Percentiles rank a stretch among this genome's conserved stretches.
phyloP scores from a whole-genome alignment of 176 grass and related monocot species.

The Zea luxurians region DNA sequence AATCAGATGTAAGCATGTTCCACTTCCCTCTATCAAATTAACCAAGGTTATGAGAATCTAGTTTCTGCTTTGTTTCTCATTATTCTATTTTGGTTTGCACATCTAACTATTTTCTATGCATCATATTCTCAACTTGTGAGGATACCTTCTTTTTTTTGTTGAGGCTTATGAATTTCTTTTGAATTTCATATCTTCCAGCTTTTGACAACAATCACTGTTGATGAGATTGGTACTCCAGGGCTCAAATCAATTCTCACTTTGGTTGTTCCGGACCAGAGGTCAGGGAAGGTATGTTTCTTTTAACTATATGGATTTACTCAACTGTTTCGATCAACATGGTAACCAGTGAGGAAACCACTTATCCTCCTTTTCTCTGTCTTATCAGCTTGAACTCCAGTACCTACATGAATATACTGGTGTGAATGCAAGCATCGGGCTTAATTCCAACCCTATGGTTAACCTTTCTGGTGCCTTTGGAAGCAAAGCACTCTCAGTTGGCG shows the following conservation, averaged over 20 bases:
- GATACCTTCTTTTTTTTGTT: not conserved
- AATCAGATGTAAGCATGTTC: conserved; percentile 62
- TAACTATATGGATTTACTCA: not conserved
- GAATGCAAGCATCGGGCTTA: conserved; percentile 64
- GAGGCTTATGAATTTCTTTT: not conserved
- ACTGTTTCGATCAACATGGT: conserved; percentile 4
- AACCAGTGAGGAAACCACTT: not conserved
- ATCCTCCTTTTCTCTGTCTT: conserved; percentile 17
- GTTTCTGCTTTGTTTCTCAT: not conserved
- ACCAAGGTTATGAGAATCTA: not conserved
- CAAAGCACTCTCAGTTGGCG: conserved; percentile 62
- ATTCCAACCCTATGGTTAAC: conserved; percentile 71
- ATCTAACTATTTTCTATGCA: not conserved
- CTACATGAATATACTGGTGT: conserved; percentile 63
- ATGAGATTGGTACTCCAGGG: conserved; percentile 62
- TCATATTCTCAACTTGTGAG: not conserved
- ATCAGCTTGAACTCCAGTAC: conserved; percentile 77
- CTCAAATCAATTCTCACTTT: conserved; percentile 74
- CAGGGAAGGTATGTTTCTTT: conserved; percentile 57
- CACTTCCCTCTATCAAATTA: not conserved
- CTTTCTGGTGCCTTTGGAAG: conserved; percentile 76
- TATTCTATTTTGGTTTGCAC: not conserved
- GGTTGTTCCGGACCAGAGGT: conserved; percentile 73
- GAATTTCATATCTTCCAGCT: conserved; percentile 50
- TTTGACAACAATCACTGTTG: conserved; percentile 56